Evolutionary conservation across 176 grass and related monocot species (phyloP).

Genomic region (Puccinellia tenuiflora): DNA sequence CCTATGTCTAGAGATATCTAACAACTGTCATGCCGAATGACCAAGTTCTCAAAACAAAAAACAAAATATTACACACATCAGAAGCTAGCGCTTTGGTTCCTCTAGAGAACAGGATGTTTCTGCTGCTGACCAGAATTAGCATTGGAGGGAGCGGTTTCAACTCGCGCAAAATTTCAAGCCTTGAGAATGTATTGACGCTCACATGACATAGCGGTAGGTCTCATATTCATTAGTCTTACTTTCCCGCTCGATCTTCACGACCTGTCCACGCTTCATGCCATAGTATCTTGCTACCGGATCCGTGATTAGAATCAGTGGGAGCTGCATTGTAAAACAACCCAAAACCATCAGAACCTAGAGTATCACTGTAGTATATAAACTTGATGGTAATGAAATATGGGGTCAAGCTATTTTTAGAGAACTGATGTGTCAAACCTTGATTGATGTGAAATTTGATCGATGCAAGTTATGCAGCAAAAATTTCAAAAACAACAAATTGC

Average conservation of each 20-base stretch:
- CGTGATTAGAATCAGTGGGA: constrained; percentile 64
- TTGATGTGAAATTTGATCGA: not conserved
- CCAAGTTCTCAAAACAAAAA: too few species aligned
- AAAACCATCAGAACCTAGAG: not conserved
- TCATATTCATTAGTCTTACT: constrained; percentile 73
- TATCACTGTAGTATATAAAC: not conserved
- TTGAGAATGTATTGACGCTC: constrained; percentile 5
- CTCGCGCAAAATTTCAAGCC: not conserved
- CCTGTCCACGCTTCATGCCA: constrained; percentile 78
- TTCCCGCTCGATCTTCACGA: constrained; percentile 58
- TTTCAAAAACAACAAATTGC: not conserved
- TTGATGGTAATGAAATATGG: not conserved
- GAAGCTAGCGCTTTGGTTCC: not conserved
- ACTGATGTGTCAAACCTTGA: not conserved
- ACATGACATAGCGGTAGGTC: constrained; percentile 80
- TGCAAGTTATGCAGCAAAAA: not conserved
- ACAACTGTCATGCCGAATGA: not conserved
- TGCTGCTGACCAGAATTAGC: not conserved
- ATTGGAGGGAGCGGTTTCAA: not conserved
- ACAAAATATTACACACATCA: not conserved
- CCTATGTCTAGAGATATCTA: not conserved
- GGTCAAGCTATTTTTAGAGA: not conserved
- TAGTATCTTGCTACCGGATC: constrained; percentile 81
- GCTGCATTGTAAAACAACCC: constrained; percentile 33
- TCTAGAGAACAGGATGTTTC: not conserved